A percentile compares a stretch with the other conserved stretches of the same genome.
Evolutionary conservation across 2,329 filamentous ascomycete genomes (phyloP).

Genomic region (Pochonia chlamydosporia): DNA sequence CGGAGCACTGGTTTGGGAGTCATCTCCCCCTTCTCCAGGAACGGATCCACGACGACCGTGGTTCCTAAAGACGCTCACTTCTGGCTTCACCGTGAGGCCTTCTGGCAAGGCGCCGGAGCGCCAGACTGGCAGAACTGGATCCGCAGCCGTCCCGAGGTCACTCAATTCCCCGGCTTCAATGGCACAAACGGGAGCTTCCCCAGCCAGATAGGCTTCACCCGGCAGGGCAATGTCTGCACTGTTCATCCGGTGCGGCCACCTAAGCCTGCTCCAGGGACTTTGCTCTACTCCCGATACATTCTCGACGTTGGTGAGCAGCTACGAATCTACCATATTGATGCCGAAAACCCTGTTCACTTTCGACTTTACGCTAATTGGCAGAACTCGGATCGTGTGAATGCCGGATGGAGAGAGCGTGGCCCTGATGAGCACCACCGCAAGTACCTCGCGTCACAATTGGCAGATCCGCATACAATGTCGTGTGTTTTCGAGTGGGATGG

Average conservation of each 20-base stretch:
- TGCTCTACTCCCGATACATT: constrained; percentile 21
- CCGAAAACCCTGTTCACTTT: constrained; percentile 17
- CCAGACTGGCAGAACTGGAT: constrained; percentile 20
- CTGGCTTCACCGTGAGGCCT: constrained; percentile 17
- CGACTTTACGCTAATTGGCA: constrained; percentile 19
- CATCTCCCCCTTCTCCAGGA: constrained; percentile 2
- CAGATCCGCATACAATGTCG: constrained; percentile 20
- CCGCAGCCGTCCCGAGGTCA: constrained; percentile 16
- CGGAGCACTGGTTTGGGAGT: constrained; percentile 1
- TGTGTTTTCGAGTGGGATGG: constrained; percentile 23
- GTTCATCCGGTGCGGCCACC: constrained; percentile 20
- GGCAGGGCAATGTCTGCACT: constrained; percentile 21
- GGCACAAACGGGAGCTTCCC: constrained; percentile 16
- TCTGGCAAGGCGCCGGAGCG: constrained; percentile 20
- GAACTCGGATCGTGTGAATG: constrained; percentile 22
- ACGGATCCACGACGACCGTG: background rate
- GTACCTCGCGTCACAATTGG: constrained; percentile 18
- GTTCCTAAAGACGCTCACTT: constrained; percentile 6
- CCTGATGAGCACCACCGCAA: constrained; percentile 20
- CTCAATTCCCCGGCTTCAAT: constrained; percentile 18
- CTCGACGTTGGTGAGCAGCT: constrained; percentile 19
- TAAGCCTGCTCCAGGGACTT: constrained; percentile 17
- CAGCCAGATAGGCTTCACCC: constrained; percentile 19
- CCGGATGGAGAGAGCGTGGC: constrained; percentile 20
- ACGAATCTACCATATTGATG: constrained; percentile 19